These are phyloP conservation scores for Diaporthe sp. DNA, from an alignment of 2,329 filamentous ascomycete genomes.

Conservation along the genomic window DNA sequence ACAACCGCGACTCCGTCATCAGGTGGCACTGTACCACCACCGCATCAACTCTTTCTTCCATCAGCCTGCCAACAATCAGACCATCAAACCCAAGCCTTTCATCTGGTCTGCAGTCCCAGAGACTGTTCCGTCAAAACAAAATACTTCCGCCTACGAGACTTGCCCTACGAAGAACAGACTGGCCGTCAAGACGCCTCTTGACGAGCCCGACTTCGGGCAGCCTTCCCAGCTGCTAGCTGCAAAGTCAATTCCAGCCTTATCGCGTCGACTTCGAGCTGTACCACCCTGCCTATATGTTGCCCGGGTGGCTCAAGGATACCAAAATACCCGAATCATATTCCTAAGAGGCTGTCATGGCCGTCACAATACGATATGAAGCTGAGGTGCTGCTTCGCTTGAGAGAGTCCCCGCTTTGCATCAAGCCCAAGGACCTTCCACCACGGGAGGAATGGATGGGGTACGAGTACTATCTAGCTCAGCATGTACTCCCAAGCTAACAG, in stretches of 20 bases:
- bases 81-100: neutral
- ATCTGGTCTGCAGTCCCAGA: neutral
- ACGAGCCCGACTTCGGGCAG: slow-evolving; percentile 33
- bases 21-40: slow-evolving; percentile 19
- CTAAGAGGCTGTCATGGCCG: slow-evolving; percentile 46
- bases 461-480: slow-evolving; percentile 46
- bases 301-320: slow-evolving; percentile 16
- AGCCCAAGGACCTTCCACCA: slow-evolving; percentile 83
- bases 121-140: neutral
- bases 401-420: slow-evolving; percentile 85
- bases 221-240: slow-evolving; percentile 24
- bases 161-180: neutral
- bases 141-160: neutral
- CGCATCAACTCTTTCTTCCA: slow-evolving; percentile 13
- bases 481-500: slow-evolving; percentile 32
- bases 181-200: slow-evolving; percentile 13
- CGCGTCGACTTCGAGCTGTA: slow-evolving; percentile 3
- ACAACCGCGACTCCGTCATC: slow-evolving; percentile 3
- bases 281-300: slow-evolving; percentile 6
- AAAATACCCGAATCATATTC: neutral
- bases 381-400: slow-evolving; percentile 82
- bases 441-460: slow-evolving; percentile 98
- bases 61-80: slow-evolving; percentile 6
- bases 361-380: slow-evolving; percentile 78
- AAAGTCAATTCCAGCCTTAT: slow-evolving; percentile 10